Percentiles rank a stretch among this genome's conserved stretches.
Conservation (phyloP, 1,284 basidiomycete species). For the Heliocybe sulcata region DNA sequence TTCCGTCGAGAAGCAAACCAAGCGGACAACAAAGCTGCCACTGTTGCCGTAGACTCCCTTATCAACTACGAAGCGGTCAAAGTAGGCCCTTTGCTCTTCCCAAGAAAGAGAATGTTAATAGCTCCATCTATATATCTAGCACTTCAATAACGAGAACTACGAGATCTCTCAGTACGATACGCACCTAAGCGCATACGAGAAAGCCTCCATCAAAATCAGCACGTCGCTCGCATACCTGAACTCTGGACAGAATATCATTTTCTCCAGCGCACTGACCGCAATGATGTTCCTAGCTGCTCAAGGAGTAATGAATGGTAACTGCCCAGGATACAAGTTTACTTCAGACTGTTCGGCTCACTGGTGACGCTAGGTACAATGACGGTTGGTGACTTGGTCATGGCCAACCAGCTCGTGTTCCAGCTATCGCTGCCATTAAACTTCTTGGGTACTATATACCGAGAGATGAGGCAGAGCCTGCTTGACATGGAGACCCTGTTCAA, state of each 20-base stretch:
- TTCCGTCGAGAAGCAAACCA: slow-evolving; percentile 95
- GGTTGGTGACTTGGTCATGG: slow-evolving; percentile 96
- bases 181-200: slow-evolving; percentile 84
- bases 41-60: slow-evolving; percentile 88
- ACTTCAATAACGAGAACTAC: slow-evolving; percentile 95
- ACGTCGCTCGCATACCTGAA: slow-evolving; percentile 92
- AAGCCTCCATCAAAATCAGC: slow-evolving; percentile 89
- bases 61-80: slow-evolving; percentile 99
- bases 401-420: slow-evolving; percentile 99
- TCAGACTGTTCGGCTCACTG: too few species aligned
- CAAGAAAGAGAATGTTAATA: neutral
- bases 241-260: slow-evolving; percentile 95
- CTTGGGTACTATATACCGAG: slow-evolving; percentile 93
- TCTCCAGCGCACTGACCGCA: slow-evolving; percentile 85
- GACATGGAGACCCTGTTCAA: slow-evolving; percentile 98
- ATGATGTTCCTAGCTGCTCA: slow-evolving; percentile 98
- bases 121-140: slow-evolving; percentile 33
- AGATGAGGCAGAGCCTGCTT: slow-evolving; percentile 89
- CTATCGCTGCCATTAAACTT: slow-evolving; percentile 95
- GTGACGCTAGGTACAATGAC: slow-evolving; percentile 82
- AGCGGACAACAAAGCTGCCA: slow-evolving; percentile 95
- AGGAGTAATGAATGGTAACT: slow-evolving; percentile 81
- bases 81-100: slow-evolving; percentile 42
- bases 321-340: too few species aligned
- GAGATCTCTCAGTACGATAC: slow-evolving; percentile 92